phyloP scores from a whole-genome alignment of 2,329 filamentous ascomycete species.

The Hypoxylon sp. region DNA sequence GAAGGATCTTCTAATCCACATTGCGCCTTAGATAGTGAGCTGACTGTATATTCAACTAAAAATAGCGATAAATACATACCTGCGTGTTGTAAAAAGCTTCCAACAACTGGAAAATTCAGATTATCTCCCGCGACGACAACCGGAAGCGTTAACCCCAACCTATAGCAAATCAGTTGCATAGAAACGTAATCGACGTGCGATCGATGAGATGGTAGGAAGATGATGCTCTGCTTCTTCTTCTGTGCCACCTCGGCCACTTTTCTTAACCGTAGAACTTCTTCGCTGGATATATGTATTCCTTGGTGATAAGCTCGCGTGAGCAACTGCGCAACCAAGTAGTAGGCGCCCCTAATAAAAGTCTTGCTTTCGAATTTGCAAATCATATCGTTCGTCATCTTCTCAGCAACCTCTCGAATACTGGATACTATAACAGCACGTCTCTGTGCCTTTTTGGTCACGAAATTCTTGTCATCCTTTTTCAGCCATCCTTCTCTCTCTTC shows the following conservation, averaged over 20 bases:
- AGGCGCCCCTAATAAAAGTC: slow-evolving; percentile 88
- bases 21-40: slow-evolving; percentile 61
- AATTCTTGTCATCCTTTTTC: slow-evolving; percentile 62
- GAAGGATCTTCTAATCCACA: slow-evolving; percentile 95
- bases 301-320: slow-evolving; percentile 94
- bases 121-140: slow-evolving; percentile 97
- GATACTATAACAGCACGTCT: slow-evolving; percentile 72
- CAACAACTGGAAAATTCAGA: slow-evolving; percentile 90
- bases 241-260: slow-evolving; percentile 84
- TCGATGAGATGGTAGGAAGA: slow-evolving; percentile 93
- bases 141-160: slow-evolving; percentile 85
- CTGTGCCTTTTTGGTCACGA: slow-evolving; percentile 60
- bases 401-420: slow-evolving; percentile 80
- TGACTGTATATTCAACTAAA: background rate
- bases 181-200: slow-evolving; percentile 98
- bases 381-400: slow-evolving; percentile 91
- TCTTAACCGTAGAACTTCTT: slow-evolving; percentile 85
- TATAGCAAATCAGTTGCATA: slow-evolving; percentile 93
- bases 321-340: slow-evolving; percentile 87
- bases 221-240: slow-evolving; percentile 90
- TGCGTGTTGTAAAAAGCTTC: slow-evolving; percentile 91
- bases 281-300: slow-evolving; percentile 94
- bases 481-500: slow-evolving; percentile 81
- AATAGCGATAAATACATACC: slow-evolving; percentile 53
- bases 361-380: slow-evolving; percentile 99